A percentile compares a stretch with the other conserved stretches of the same genome.
These are phyloP conservation scores for Calonectria ilicicola DNA, from an alignment of 2,329 filamentous ascomycete genomes.

Conservation along the genomic window DNA sequence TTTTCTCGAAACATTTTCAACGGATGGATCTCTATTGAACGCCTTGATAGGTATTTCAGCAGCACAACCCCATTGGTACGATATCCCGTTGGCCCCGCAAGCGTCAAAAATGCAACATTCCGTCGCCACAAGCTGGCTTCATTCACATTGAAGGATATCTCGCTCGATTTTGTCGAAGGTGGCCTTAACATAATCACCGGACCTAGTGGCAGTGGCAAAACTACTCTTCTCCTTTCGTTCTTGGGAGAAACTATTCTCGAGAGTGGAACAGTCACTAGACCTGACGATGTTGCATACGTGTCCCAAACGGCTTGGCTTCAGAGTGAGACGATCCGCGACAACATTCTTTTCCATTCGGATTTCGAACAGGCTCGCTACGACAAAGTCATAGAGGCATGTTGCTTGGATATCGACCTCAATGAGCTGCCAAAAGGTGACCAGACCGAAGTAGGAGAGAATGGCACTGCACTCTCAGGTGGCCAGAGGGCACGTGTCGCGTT, in stretches of 20 bases:
- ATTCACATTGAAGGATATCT: constrained; percentile 61
- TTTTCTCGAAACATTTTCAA: constrained; percentile 50
- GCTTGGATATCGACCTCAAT: constrained; percentile 61
- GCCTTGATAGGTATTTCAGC: constrained; percentile 66
- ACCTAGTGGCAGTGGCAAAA: constrained; percentile 68
- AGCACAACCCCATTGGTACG: constrained; percentile 61
- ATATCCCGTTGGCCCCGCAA: constrained; percentile 62
- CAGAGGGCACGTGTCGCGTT: constrained; percentile 68
- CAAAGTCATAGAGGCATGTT: constrained; percentile 66
- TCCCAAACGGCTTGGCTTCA: constrained; percentile 70
- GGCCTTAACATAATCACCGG: constrained; percentile 67
- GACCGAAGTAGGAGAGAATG: constrained; percentile 66
- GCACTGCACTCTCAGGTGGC: constrained; percentile 67
- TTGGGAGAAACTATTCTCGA: constrained; percentile 66
- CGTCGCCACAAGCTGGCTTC: constrained; percentile 61
- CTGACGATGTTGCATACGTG: constrained; percentile 66
- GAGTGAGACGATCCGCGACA: constrained; percentile 66
- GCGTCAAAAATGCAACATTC: constrained; percentile 60
- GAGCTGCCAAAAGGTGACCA: constrained; percentile 63
- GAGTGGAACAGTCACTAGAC: constrained; percentile 59
- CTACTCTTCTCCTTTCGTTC: constrained; percentile 65
- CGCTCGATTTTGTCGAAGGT: constrained; percentile 63
- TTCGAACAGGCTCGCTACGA: constrained; percentile 66
- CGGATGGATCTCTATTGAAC: constrained; percentile 57
- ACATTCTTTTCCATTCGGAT: constrained; percentile 65